phyloP scores from a whole-genome alignment of 1,139 yeast genomes.

The Scheffersomyces segobiensis region DNA sequence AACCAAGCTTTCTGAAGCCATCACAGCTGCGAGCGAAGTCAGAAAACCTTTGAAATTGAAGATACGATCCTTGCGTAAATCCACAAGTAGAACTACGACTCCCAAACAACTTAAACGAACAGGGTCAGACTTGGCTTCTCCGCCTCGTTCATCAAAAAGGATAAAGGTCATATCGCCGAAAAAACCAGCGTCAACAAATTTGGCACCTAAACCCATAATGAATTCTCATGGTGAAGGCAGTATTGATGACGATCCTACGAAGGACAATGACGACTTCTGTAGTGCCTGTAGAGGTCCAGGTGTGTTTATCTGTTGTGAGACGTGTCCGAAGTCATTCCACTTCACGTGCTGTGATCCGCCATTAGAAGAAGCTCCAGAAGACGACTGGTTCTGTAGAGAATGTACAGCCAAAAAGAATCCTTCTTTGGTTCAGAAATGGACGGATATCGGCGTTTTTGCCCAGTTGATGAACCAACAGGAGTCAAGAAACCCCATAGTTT shows the following conservation, averaged over 20 bases:
- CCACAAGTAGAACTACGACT: constrained; percentile 1
- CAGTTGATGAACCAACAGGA: constrained; percentile 60
- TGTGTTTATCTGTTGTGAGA: constrained; percentile 86
- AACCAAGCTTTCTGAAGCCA: constrained; percentile 9
- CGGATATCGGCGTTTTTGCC: constrained; percentile 58
- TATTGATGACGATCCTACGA: constrained; percentile 25
- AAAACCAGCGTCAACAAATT: constrained; percentile 29
- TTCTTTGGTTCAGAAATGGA: constrained; percentile 26
- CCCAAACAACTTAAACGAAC: constrained; percentile 3
- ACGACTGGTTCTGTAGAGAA: constrained; percentile 85
- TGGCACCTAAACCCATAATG: constrained; percentile 22
- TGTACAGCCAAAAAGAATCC: constrained; percentile 48
- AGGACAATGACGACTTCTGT: constrained; percentile 84
- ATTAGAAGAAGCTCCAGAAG: constrained; percentile 77
- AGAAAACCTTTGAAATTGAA: constrained; percentile 12
- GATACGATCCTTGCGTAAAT: neutral
- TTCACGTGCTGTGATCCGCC: constrained; percentile 93
- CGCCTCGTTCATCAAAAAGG: constrained; percentile 20
- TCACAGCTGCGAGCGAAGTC: constrained; percentile 8
- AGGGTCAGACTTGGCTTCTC: constrained; percentile 3
- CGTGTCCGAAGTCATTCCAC: constrained; percentile 90
- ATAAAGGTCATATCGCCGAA: constrained; percentile 47
- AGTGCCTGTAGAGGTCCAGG: constrained; percentile 88
- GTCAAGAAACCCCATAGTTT: constrained; percentile 69
- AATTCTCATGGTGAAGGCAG: constrained; percentile 4